Evolutionary conservation across 768 basidiomycete species (phyloP).

Genomic region (Daedalea quercina): DNA sequence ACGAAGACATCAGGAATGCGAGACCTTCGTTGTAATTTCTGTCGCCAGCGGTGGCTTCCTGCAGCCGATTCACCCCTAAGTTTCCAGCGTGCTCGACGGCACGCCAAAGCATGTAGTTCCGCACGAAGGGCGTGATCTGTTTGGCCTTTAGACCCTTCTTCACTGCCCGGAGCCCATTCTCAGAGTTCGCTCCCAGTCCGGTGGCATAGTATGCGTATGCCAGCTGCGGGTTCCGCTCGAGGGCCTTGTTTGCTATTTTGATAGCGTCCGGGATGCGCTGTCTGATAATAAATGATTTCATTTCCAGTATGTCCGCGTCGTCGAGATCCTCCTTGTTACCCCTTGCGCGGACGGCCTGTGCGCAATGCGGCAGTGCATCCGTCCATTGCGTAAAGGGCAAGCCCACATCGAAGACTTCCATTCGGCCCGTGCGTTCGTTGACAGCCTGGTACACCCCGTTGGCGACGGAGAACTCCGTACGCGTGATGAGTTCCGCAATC

Average conservation of each 20-base stretch:
- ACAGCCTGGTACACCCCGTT: constrained; percentile 43
- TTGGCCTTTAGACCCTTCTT: constrained; percentile 63
- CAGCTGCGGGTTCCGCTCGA: constrained; percentile 46
- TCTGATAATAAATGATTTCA: constrained; percentile 48
- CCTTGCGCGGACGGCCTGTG: constrained; percentile 34
- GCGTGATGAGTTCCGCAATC: constrained; percentile 39
- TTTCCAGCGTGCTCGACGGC: constrained; percentile 54
- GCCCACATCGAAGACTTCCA: constrained; percentile 33
- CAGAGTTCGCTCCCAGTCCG: constrained; percentile 39
- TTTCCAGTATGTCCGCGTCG: constrained; percentile 54
- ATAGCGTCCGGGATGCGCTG: constrained; percentile 41
- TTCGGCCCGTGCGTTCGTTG: constrained; percentile 32
- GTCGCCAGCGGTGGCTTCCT: constrained; percentile 33
- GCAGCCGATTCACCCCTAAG: constrained; percentile 43
- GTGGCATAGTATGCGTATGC: constrained; percentile 59
- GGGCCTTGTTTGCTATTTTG: constrained; percentile 33
- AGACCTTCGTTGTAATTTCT: constrained; percentile 52
- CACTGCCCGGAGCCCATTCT: constrained; percentile 46
- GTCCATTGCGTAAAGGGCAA: constrained; percentile 51
- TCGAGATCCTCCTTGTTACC: constrained; percentile 36
- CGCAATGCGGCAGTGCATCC: constrained; percentile 52
- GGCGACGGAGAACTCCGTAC: constrained; percentile 50
- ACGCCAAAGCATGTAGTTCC: constrained; percentile 50
- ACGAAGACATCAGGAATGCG: constrained; percentile 51
- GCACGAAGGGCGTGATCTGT: constrained; percentile 47